Conservation (phyloP, 2,329 filamentous ascomycete species). For the Fusarium buxicola region DNA sequence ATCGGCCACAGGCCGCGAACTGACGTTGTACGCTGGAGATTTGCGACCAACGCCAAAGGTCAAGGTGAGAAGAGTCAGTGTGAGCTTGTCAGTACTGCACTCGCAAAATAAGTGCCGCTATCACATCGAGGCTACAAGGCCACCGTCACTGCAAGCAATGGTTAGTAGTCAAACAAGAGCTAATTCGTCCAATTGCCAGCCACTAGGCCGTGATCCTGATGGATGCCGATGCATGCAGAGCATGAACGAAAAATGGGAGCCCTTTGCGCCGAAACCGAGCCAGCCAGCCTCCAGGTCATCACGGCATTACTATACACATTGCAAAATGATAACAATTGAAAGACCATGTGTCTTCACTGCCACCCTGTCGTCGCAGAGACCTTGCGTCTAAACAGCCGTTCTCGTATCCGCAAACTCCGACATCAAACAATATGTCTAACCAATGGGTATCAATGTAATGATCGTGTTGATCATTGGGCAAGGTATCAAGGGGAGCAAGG, state of each 20-base stretch:
- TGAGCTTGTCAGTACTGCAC: slow-evolving; percentile 13
- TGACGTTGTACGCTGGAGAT: slow-evolving; percentile 10
- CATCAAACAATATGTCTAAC: slow-evolving; percentile 20
- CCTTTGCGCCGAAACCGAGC: slow-evolving; percentile 32
- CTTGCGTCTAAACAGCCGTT: slow-evolving; percentile 22
- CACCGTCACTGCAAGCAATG: slow-evolving; percentile 45
- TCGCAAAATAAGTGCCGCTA: slow-evolving; percentile 3
- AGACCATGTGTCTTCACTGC: slow-evolving; percentile 18
- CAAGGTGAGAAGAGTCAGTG: slow-evolving; percentile 1
- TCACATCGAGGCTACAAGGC: slow-evolving; percentile 25
- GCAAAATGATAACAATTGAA: slow-evolving; percentile 12
- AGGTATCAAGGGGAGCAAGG: slow-evolving; percentile 46
- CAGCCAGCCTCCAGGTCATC: slow-evolving; percentile 34
- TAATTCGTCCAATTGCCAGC: slow-evolving; percentile 43
- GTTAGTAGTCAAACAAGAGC: slow-evolving; percentile 44
- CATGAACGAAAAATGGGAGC: slow-evolving; percentile 17
- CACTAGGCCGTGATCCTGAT: slow-evolving; percentile 41
- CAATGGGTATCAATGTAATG: slow-evolving; percentile 16
- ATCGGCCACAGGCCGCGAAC: slow-evolving; percentile 33
- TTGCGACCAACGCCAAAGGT: slow-evolving; percentile 4
- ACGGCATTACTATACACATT: slow-evolving; percentile 44
- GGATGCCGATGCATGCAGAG: slow-evolving; percentile 22
- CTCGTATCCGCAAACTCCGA: slow-evolving; percentile 34
- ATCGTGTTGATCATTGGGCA: not conserved
- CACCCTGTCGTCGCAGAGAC: slow-evolving; percentile 8